These are phyloP conservation scores for Bretschneidera sinensis DNA, from an alignment of 345 rosid genomes.

Conservation along the genomic window DNA sequence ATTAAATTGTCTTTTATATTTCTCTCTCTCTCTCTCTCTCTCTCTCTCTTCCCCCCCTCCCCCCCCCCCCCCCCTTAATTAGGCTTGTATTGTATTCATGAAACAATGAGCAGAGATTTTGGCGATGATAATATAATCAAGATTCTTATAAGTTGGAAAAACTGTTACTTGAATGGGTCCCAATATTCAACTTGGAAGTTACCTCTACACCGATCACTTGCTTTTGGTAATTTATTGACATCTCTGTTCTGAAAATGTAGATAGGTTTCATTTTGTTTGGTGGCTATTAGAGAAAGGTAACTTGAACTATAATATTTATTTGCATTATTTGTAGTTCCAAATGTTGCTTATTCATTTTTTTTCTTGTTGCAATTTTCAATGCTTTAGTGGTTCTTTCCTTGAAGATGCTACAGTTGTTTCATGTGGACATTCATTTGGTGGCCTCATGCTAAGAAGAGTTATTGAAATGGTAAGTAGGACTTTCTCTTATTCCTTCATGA, in stretches of 20 bases:
- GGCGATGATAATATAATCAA: too few species aligned
- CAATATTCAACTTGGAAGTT: not conserved
- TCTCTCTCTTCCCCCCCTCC: too few species aligned
- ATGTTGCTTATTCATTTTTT: not conserved
- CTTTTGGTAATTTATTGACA: too few species aligned
- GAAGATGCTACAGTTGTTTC: conserved; percentile 93
- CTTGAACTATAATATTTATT: too few species aligned
- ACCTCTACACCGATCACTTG: not conserved
- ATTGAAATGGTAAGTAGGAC: conserved; percentile 62
- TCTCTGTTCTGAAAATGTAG: too few species aligned
- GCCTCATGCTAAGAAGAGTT: conserved; percentile 88
- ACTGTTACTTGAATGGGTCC: not conserved
- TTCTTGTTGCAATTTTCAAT: conserved; percentile 23
- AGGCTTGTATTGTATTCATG: not conserved
- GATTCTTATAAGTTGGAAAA: not conserved
- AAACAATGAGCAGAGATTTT: not conserved
- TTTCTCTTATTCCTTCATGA: conserved; percentile 5
- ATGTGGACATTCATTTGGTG: conserved; percentile 99
- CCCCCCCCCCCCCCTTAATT: too few species aligned
- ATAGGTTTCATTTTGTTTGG: not conserved
- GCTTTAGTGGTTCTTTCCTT: conserved; percentile 82
- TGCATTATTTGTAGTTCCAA: not conserved
- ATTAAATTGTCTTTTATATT: not conserved
- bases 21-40: too few species aligned
- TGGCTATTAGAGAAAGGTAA: not conserved